These are phyloP conservation scores for Lyophyllum semitale DNA, from an alignment of 768 basidiomycete genomes.

Conservation along the genomic window DNA sequence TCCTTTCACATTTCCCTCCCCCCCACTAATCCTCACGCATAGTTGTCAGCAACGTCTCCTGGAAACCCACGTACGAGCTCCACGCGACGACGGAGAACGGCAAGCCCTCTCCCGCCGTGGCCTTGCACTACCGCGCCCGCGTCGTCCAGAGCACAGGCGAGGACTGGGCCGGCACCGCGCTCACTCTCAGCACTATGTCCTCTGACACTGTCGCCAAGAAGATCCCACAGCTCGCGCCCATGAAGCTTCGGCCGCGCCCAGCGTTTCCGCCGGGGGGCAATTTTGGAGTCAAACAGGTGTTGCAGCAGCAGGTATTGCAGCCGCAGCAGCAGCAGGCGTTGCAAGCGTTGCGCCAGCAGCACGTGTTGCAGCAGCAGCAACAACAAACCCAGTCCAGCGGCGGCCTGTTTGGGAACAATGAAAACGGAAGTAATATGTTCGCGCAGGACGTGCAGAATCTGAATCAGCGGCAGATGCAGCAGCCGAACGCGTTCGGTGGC, in stretches of 20 bases:
- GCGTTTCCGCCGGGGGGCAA: too few relatives aligned
- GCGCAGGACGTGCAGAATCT: too few relatives aligned
- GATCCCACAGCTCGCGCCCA: constrained; percentile 33
- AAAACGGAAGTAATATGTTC: too few relatives aligned
- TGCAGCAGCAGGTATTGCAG: constrained; percentile 5
- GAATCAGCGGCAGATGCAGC: too few relatives aligned
- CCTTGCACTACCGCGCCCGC: too few relatives aligned
- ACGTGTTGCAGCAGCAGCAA: neutral
- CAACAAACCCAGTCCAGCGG: too few relatives aligned
- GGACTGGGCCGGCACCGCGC: constrained; percentile 52
- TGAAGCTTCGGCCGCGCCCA: constrained; percentile 30
- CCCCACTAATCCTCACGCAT: too few relatives aligned
- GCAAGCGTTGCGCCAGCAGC: neutral
- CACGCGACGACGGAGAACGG: constrained; percentile 46
- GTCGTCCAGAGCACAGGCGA: constrained; percentile 61
- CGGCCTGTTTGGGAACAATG: too few relatives aligned
- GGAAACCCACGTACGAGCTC: too few relatives aligned
- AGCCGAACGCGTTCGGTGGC: too few relatives aligned
- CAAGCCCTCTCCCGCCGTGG: constrained; percentile 44
- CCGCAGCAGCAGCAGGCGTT: constrained; percentile 19
- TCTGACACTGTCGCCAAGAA: constrained; percentile 32
- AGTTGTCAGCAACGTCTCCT: constrained; percentile 55
- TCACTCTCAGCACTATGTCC: constrained; percentile 55
- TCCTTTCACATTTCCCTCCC: too few relatives aligned
- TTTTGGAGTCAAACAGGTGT: neutral